Evolutionary conservation across 2,329 filamentous ascomycete genomes (phyloP), one percentile per base, ranked within the genome.

Genomic region (Pyrenophora graminea): DNA sequence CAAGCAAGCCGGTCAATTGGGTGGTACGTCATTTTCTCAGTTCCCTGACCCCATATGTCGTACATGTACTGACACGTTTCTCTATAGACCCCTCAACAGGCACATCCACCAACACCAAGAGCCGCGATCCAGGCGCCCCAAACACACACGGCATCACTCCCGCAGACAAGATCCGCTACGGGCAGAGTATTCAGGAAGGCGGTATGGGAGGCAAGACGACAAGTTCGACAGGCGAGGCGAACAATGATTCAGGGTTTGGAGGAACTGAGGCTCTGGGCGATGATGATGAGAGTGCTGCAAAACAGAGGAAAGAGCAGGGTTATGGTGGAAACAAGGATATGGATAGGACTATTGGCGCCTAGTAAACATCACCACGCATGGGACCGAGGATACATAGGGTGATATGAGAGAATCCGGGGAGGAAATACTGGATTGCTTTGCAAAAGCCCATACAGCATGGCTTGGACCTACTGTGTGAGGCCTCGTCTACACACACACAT

Each of bases 1-100:
- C 13, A 86, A 84, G 59, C 76, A 81, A 51, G 75, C 77, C 19
- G 85, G 84, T 6, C 82, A 85, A 64, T 66, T 87, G 23, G 80
- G 81, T 53, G 72, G 82, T 83, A 73, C 13, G 32, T 9, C 18
- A 19, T 44, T 15, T 39, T 27, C 23, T 31, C 5, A 37, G n/a
- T 3, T 8, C 18, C 23, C 15, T 15, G 15, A 15, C 10, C 6
- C 13, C 12, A 15, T 15, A 15, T 23, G 10, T 31, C 2, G 9
- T 19, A 15, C 19, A 13, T n/a, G 0, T 10, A 8, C 46, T 42
- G 8, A 53, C 38, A 36, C n/a, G 10, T 19, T 39, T 18, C 18
- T 45, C 15, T 32, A 2, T 23, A 48, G 39, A 51, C 15, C 27
- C 46, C 13, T 47, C 38, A 21, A 41, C 55, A 44, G 50, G 53